Conservation (phyloP, 2,329 filamentous ascomycete genomes). For the Ophiosphaerella narmari region DNA sequence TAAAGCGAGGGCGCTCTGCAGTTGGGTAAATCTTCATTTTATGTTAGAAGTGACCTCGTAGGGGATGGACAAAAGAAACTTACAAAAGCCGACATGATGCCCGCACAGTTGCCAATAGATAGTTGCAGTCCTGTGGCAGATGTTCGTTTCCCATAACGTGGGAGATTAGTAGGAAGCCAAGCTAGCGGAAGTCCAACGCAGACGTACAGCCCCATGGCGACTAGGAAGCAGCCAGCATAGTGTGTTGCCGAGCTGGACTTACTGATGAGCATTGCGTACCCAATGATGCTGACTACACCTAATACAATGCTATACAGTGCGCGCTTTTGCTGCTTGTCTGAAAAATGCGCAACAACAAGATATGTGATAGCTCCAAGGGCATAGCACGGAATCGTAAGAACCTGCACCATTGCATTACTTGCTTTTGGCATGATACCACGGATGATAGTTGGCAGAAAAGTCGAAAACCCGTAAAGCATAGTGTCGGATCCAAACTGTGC, state of each 20-base stretch:
- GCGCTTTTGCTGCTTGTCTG: constrained; percentile 69
- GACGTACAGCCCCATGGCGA: constrained; percentile 73
- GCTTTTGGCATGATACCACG: constrained; percentile 66
- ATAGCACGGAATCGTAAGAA: constrained; percentile 80
- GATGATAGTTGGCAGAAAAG: constrained; percentile 80
- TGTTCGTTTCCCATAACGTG: constrained; percentile 76
- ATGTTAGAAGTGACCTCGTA: constrained; percentile 8
- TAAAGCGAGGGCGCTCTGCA: constrained; percentile 52
- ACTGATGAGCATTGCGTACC: constrained; percentile 71
- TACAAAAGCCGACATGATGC: constrained; percentile 75
- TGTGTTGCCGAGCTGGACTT: constrained; percentile 65
- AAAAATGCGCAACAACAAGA: constrained; percentile 67
- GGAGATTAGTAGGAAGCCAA: constrained; percentile 69
- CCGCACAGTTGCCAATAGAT: constrained; percentile 70
- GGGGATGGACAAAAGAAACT: constrained; percentile 22
- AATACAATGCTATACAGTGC: constrained; percentile 68
- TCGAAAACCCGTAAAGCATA: constrained; percentile 79
- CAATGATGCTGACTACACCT: constrained; percentile 65
- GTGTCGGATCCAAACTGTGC: constrained; percentile 75
- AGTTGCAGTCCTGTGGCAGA: constrained; percentile 73
- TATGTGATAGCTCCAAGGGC: constrained; percentile 72
- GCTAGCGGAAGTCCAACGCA: constrained; percentile 60
- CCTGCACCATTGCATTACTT: constrained; percentile 68
- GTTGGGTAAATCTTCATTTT: constrained; percentile 51
- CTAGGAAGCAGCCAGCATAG: constrained; percentile 78